phyloP scores from a whole-genome alignment of 805 yeast species.

The Ogataea methylovora region DNA sequence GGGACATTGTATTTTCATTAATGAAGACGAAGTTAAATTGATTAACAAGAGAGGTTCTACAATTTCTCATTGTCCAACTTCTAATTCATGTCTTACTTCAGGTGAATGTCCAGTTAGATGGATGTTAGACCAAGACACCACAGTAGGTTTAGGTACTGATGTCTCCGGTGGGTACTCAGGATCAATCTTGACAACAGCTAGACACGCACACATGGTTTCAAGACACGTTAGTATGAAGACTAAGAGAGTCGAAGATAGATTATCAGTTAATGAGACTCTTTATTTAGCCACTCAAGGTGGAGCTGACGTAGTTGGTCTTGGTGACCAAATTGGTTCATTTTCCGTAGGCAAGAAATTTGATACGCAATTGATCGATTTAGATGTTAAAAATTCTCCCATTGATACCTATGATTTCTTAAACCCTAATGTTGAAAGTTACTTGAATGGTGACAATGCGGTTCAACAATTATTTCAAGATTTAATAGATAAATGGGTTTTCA shows the following conservation, averaged over 20 bases:
- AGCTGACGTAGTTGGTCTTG: constrained; percentile 63
- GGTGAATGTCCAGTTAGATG: constrained; percentile 84
- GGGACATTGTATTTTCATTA: constrained; percentile 84
- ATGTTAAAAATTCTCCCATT: constrained; percentile 44
- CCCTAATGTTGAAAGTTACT: constrained; percentile 21
- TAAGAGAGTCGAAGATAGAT: constrained; percentile 35
- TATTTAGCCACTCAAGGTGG: constrained; percentile 88
- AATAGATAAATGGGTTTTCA: constrained; percentile 83
- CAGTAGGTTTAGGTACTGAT: constrained; percentile 79
- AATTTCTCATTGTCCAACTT: constrained; percentile 88
- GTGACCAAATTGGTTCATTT: constrained; percentile 58
- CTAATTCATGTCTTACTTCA: constrained; percentile 79
- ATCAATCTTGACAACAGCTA: constrained; percentile 55
- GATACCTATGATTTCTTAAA: constrained; percentile 73
- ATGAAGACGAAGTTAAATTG: constrained; percentile 53
- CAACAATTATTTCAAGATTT: constrained; percentile 41
- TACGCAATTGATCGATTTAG: constrained; percentile 67
- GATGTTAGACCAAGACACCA: constrained; percentile 55
- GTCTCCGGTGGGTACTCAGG: constrained; percentile 72
- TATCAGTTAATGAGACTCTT: constrained; percentile 64
- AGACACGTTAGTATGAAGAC: constrained; percentile 60
- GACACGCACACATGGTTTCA: constrained; percentile 66
- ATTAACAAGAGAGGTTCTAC: constrained; percentile 55
- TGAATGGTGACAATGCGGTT: constrained; percentile 4
- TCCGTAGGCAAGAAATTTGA: constrained; percentile 77